phyloP scores from a whole-genome alignment of 2,329 filamentous ascomycete species.

The Fusarium xylarioides region DNA sequence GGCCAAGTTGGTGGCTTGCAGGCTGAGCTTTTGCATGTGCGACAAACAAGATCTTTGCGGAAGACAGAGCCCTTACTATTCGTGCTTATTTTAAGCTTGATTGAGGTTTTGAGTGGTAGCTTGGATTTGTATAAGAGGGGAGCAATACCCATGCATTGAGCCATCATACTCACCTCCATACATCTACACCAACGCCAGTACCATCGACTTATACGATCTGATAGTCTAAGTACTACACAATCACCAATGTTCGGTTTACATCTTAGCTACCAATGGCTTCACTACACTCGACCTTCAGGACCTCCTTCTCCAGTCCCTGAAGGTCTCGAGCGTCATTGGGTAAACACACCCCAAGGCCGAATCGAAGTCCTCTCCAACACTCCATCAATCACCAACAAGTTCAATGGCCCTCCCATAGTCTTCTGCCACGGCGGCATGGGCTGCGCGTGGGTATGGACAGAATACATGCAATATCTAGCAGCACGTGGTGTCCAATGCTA shows the following conservation, averaged over 20 bases:
- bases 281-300: slow-evolving; percentile 38
- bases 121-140: slow-evolving; percentile 11
- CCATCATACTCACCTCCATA: neutral
- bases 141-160: neutral
- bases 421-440: slow-evolving; percentile 66
- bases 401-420: slow-evolving; percentile 51
- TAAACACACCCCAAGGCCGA: slow-evolving; percentile 54
- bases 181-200: neutral
- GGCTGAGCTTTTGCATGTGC: slow-evolving; percentile 13
- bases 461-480: slow-evolving; percentile 61
- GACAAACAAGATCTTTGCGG: neutral
- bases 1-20: slow-evolving; percentile 19
- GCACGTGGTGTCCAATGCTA: slow-evolving; percentile 58
- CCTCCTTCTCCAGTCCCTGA: slow-evolving; percentile 43
- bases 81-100: neutral
- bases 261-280: slow-evolving; percentile 41
- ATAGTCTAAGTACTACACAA: neutral
- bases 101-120: neutral
- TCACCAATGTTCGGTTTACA: slow-evolving; percentile 40
- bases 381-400: slow-evolving; percentile 34
- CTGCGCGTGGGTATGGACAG: slow-evolving; percentile 60
- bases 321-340: slow-evolving; percentile 54
- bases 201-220: neutral
- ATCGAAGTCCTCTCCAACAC: slow-evolving; percentile 60
- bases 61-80: neutral